Base-by-base conservation (phyloP, 1,284 basidiomycete genomes). In the Trametes pubescens region DNA sequence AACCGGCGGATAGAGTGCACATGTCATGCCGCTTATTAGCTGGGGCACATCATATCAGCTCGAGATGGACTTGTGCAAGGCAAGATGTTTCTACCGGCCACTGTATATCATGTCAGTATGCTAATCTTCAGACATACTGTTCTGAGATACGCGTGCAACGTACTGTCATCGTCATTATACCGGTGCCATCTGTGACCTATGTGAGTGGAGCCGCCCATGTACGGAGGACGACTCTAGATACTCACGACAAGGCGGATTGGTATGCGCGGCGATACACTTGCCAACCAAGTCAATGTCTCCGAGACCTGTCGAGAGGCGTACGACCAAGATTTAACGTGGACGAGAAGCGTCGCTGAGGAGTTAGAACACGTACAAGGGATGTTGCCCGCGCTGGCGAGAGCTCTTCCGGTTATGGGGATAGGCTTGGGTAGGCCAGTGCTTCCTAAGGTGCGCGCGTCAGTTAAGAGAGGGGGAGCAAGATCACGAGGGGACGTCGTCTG, bases 351-450 rank as follows among this genome's bases (percentile, higher is more conserved):
- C 13, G 32, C 38, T 13, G 49, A 18, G 51, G 0, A 65, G 62
- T 9, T 40, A 68, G 66, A 63, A n/a, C 37, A 44, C 44, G 54
- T 54, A 65, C 63, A 57, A 8, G 46, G 58, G 26, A 43, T 62
- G 51, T 57, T 71, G 62, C n/a, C 40, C 35, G 52, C 22, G 6
- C 44, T 44, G 8, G 71, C 22, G 8, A 73, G 59, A 0, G 59
- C 61, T 1, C 59, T 59, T 32, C 71, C 66, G 13, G 68, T 71
- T 8, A 72, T 57, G 1, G 51, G 52, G 24, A 74, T 71, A 4
- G 71, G 70, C 51, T 75, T 76, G 10, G 74, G 74, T 26, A 74
- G 67, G 2, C 73, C 65, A 16, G 72, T 75, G 13, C 74, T 71
- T 8, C 75, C 74, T 72, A 34, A 13, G 8, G 10, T 34, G 29